Conservation (phyloP, 2,329 filamentous ascomycete genomes). For the Fusarium keratoplasticum region DNA sequence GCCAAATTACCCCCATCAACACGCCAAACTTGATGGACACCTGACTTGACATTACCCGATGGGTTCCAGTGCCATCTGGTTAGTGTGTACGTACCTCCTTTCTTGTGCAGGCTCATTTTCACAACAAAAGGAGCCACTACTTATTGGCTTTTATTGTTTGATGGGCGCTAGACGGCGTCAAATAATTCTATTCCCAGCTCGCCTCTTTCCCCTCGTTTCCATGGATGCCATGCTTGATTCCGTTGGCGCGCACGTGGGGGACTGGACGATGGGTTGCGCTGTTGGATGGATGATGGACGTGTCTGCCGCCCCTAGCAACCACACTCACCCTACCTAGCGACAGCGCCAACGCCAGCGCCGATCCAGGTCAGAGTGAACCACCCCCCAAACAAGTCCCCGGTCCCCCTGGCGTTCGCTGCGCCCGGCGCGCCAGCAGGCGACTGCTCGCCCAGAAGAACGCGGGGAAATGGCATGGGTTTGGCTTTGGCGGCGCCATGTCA, state of each 20-base stretch:
- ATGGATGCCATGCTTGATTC: constrained; percentile 14
- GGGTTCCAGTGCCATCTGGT: constrained; percentile 21
- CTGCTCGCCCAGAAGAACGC: constrained; percentile 31
- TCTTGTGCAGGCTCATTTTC: constrained; percentile 9
- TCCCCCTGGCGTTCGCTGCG: constrained; percentile 25
- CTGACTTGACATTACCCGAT: constrained; percentile 39
- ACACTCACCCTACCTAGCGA: constrained; percentile 6
- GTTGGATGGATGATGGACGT: constrained; percentile 1
- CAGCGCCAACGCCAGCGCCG: constrained; percentile 33
- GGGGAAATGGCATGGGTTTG: constrained; percentile 37
- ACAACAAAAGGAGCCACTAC: constrained; percentile 14
- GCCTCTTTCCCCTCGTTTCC: constrained; percentile 17
- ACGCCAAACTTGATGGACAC: constrained; percentile 23
- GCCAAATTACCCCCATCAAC: constrained; percentile 36
- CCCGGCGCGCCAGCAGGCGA: constrained; percentile 31
- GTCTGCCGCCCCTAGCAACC: constrained; percentile 40
- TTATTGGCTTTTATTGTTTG: not conserved
- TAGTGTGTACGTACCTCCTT: constrained; percentile 29
- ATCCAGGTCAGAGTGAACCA: constrained; percentile 35
- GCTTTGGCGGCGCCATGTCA: constrained; percentile 27
- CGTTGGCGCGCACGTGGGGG: constrained; percentile 26
- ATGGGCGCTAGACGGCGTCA: not conserved
- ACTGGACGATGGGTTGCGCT: constrained; percentile 27
- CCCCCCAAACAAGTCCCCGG: constrained; percentile 18
- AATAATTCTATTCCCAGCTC: not conserved